Conservation (phyloP, 192 early-diverging fungal species). For the Coemansia sp. region DNA sequence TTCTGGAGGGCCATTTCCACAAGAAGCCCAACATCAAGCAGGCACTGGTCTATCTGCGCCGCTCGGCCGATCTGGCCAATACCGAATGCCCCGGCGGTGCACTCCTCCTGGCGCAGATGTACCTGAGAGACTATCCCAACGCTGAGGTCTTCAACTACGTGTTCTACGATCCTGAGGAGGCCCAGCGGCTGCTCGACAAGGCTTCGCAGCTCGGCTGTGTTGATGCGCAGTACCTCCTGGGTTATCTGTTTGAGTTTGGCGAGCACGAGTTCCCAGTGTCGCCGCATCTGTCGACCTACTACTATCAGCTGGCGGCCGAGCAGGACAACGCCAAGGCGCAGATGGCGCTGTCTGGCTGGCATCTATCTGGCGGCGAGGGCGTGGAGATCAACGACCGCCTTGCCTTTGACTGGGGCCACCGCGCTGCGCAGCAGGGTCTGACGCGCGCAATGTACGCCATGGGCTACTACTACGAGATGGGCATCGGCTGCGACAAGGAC, state of each 20-base stretch:
- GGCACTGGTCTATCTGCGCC: conserved; percentile 80
- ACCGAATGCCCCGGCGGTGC: conserved; percentile 71
- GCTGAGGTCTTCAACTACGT: conserved; percentile 63
- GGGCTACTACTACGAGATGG: conserved; percentile 87
- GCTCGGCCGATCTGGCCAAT: conserved; percentile 72
- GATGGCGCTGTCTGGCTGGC: conserved; percentile 87
- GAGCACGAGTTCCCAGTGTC: conserved; percentile 67
- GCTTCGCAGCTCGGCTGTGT: conserved; percentile 74
- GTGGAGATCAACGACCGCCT: conserved; percentile 66
- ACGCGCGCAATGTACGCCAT: conserved; percentile 85
- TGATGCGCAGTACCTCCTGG: conserved; percentile 77
- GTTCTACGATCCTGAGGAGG: conserved; percentile 73
- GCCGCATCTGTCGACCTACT: conserved; percentile 65
- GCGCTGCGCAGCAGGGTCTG: conserved; percentile 76
- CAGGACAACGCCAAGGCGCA: conserved; percentile 77
- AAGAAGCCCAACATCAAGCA: conserved; percentile 70
- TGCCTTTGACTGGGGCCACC: conserved; percentile 79
- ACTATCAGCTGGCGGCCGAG: conserved; percentile 81
- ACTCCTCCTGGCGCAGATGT: conserved; percentile 76
- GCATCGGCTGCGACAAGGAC: conserved; percentile 65
- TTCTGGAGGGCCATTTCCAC: conserved; percentile 71
- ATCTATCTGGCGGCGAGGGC: conserved; percentile 74
- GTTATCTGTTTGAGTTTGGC: conserved; percentile 79
- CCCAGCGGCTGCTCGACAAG: conserved; percentile 69
- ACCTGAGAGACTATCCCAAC: conserved; percentile 67